Evolutionary conservation across 148 eudicot genomes (phyloP).

Genomic region (Rhododendron ferrugineum): DNA sequence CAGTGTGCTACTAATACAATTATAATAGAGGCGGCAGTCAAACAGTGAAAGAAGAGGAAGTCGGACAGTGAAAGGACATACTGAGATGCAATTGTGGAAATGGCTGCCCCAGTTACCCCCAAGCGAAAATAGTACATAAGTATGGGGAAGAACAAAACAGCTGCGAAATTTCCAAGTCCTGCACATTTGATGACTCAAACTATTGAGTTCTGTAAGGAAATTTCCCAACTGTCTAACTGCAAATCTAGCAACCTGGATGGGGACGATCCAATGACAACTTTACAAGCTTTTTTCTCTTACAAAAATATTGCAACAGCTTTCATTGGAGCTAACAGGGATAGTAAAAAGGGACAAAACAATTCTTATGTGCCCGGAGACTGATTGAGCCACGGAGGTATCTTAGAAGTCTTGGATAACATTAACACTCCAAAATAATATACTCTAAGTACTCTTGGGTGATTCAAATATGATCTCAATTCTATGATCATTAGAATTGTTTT

Average conservation of each 20-base stretch:
- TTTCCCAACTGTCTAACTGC: not conserved
- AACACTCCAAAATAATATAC: not conserved
- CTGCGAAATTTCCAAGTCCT: conserved; percentile 77
- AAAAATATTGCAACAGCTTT: not conserved
- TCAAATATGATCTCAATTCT: not conserved
- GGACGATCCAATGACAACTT: not conserved
- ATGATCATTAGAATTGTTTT: not conserved
- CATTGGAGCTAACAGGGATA: not conserved
- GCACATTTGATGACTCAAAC: conserved; percentile 17
- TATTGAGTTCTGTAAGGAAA: conserved; percentile 2
- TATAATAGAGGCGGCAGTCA: not conserved
- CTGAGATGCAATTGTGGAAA: conserved; percentile 85
- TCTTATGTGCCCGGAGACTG: not conserved
- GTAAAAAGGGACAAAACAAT: not conserved
- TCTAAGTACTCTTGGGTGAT: not conserved
- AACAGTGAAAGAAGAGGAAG: not conserved
- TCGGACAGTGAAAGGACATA: conserved; percentile 31
- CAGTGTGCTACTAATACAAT: not conserved
- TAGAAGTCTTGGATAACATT: not conserved
- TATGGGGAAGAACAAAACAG: conserved; percentile 69
- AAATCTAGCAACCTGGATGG: not conserved
- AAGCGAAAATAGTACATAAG: conserved; percentile 58
- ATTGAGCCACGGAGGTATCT: not conserved
- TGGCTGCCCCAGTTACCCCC: conserved; percentile 92
- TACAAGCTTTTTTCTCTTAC: not conserved